phyloP scores from a whole-genome alignment of 164 flowering plant genomes.

The Dillenia turbinata region DNA sequence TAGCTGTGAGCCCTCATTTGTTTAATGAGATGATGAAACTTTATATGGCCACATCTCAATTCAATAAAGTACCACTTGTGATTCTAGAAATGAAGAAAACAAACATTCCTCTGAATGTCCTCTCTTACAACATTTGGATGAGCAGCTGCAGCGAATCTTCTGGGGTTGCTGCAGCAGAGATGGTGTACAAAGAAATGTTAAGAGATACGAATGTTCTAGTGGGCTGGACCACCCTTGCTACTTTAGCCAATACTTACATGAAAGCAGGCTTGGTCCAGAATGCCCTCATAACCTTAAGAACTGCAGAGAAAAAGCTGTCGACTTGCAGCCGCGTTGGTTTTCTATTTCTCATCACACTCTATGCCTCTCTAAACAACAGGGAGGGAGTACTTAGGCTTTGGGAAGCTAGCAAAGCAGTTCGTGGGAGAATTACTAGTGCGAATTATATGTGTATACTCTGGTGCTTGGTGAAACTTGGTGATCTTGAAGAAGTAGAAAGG shows the following conservation, averaged over 20 bases:
- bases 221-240: constrained; percentile 52
- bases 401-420: constrained; percentile 46
- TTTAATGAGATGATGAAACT: constrained; percentile 66
- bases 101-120: constrained; percentile 38
- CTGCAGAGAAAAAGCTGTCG: constrained; percentile 49
- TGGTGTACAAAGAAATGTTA: constrained; percentile 42
- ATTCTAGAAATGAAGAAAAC: constrained; percentile 46
- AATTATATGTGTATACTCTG: constrained; percentile 43
- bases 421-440: constrained; percentile 40
- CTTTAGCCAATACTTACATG: constrained; percentile 42
- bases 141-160: constrained; percentile 29
- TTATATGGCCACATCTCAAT: constrained; percentile 37
- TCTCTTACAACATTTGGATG: constrained; percentile 71
- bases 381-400: constrained; percentile 51
- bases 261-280: constrained; percentile 31
- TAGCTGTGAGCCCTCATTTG: constrained; percentile 35
- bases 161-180: constrained; percentile 35
- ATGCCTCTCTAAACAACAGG: constrained; percentile 37
- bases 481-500: constrained; percentile 42
- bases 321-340: constrained; percentile 35
- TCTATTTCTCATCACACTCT: constrained; percentile 47
- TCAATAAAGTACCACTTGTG: constrained; percentile 33
- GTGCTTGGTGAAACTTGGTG: constrained; percentile 54
- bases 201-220: constrained; percentile 35
- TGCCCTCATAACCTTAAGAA: constrained; percentile 30